Conservation (phyloP, 2,329 filamentous ascomycete genomes). For the Neospermospora avenae region DNA sequence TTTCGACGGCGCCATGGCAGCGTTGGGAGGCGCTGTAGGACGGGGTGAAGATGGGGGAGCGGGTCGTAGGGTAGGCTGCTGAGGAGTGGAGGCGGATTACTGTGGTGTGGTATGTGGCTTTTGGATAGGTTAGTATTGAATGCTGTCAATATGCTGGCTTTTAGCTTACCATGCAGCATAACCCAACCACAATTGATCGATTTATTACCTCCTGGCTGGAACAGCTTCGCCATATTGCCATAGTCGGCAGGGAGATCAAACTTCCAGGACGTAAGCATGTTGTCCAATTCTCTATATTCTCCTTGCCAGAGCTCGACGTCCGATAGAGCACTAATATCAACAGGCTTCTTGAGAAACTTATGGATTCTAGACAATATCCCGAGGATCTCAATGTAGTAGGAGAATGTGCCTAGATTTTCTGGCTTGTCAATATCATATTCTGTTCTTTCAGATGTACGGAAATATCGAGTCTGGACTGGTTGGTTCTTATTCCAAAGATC, state of each 20-base stretch:
- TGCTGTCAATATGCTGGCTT: not conserved
- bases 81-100: constrained; percentile 90
- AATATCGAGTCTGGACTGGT: constrained; percentile 81
- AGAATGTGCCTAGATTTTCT: constrained; percentile 82
- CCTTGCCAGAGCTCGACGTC: constrained; percentile 90
- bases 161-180: constrained; percentile 64
- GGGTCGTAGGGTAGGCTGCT: constrained; percentile 85
- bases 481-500: constrained; percentile 82
- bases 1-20: constrained; percentile 79
- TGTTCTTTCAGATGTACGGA: constrained; percentile 51
- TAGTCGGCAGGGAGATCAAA: constrained; percentile 79
- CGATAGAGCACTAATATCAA: constrained; percentile 78
- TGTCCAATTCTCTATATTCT: constrained; percentile 81
- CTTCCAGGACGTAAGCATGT: constrained; percentile 77
- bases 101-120: constrained; percentile 80
- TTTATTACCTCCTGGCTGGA: constrained; percentile 65
- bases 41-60: constrained; percentile 84
- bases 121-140: not conserved
- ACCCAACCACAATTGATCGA: constrained; percentile 79
- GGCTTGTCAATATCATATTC: constrained; percentile 67
- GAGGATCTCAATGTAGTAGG: constrained; percentile 86
- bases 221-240: constrained; percentile 76
- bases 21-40: constrained; percentile 82
- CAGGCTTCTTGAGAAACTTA: constrained; percentile 81
- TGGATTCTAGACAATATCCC: constrained; percentile 86